Conservation (phyloP, 2,329 filamentous ascomycete species). For the Hypomyces perniciosus region DNA sequence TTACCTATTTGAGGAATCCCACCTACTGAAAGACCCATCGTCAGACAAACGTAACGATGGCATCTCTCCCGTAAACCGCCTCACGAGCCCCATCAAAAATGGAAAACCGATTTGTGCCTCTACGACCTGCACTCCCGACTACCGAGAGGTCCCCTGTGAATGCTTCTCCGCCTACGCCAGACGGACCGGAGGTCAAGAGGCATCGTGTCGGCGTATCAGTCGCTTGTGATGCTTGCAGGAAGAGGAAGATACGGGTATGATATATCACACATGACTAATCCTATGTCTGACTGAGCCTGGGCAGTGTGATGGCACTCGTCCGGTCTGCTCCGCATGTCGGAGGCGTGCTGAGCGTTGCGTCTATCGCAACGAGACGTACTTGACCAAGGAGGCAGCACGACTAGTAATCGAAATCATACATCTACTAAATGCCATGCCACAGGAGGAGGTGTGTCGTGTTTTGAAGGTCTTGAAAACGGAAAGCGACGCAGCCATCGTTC, state of each 20-base stretch:
- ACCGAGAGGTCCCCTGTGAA: no score
- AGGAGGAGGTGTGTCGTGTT: conserved; percentile 16
- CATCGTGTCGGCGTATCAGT: conserved; percentile 2
- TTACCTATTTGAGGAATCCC: no score
- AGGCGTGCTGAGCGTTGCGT: conserved; percentile 11
- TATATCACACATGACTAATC: background rate
- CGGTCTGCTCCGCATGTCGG: conserved; percentile 16
- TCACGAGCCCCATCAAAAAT: background rate
- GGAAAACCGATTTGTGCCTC: background rate
- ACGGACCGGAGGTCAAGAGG: background rate
- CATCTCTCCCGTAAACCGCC: background rate
- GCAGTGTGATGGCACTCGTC: conserved; percentile 19
- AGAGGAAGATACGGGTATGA: conserved; percentile 5
- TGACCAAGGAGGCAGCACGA: conserved; percentile 9
- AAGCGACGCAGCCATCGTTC: conserved; percentile 16
- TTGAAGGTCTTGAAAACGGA: conserved; percentile 18
- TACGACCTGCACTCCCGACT: background rate
- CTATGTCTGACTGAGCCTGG: background rate
- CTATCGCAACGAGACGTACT: conserved; percentile 15
- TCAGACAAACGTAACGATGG: no score
- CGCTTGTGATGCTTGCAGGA: conserved; percentile 4
- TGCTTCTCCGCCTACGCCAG: no score
- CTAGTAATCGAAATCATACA: conserved; percentile 19
- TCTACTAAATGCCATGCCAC: conserved; percentile 19
- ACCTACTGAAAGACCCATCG: no score